A percentile compares a stretch with the other conserved stretches of the same genome.
Evolutionary conservation across 495 filamentous ascomycete genomes (phyloP).

Genomic region (Saxophila tyrrhenica): DNA sequence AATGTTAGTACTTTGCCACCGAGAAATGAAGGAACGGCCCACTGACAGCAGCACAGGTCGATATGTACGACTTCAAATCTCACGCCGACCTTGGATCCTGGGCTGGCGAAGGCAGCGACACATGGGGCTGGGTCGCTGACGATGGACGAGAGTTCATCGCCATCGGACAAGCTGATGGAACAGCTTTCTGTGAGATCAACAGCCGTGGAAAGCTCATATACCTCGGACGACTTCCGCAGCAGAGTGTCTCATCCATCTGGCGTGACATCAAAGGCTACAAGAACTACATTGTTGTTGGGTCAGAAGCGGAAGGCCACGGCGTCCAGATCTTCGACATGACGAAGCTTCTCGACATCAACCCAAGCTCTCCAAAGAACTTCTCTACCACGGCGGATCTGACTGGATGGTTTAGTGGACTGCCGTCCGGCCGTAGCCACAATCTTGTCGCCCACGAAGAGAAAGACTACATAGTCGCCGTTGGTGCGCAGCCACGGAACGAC

Average conservation of each 20-base stretch:
- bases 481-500: constrained; percentile 3
- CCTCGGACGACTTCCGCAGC: constrained; percentile 34
- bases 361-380: constrained; percentile 4
- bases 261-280: constrained; percentile 38
- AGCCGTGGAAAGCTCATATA: constrained; percentile 9
- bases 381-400: constrained; percentile 4
- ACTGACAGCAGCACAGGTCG: background rate
- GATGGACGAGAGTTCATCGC: constrained; percentile 14
- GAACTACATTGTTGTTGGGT: constrained; percentile 41
- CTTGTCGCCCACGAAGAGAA: constrained; percentile 7
- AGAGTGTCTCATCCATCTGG: constrained; percentile 35
- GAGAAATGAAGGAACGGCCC: background rate
- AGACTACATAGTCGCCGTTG: constrained; percentile 8
- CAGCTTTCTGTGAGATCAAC: constrained; percentile 14
- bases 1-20: background rate
- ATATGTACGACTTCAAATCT: constrained; percentile 6
- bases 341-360: constrained; percentile 17
- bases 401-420: constrained; percentile 6
- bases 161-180: constrained; percentile 11
- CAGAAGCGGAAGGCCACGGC: constrained; percentile 38
- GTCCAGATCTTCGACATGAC: constrained; percentile 45
- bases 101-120: background rate
- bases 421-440: constrained; percentile 13
- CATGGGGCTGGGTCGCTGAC: background rate
- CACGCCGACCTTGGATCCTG: constrained; percentile 1